Conservation (phyloP, 805 yeast genomes). For the Zygotorulaspora sp. region DNA sequence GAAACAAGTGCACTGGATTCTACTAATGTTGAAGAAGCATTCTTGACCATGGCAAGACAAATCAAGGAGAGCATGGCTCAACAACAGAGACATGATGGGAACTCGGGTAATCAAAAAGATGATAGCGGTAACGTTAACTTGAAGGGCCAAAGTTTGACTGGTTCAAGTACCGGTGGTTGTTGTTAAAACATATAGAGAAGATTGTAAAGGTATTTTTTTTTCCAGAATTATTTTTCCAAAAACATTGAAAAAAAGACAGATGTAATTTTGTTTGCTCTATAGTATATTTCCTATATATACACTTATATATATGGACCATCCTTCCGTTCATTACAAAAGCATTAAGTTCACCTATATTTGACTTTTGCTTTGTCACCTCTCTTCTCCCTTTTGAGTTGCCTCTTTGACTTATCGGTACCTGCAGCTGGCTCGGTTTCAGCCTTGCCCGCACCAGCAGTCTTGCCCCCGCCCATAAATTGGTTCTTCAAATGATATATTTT, state of each 20-base stretch:
- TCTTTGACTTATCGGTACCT: constrained; percentile 36
- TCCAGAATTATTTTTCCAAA: not conserved
- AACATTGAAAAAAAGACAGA: not conserved
- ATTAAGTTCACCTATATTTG: constrained; percentile 32
- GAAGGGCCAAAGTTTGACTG: constrained; percentile 59
- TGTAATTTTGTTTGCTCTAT: constrained; percentile 5
- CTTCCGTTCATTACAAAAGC: constrained; percentile 3
- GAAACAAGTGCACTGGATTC: constrained; percentile 95
- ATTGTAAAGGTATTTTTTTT: not conserved
- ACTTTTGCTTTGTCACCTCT: constrained; percentile 38
- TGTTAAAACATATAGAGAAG: constrained; percentile 35
- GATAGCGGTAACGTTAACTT: constrained; percentile 66
- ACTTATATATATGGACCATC: constrained; percentile 5
- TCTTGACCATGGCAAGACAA: constrained; percentile 97
- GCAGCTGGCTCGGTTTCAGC: constrained; percentile 6
- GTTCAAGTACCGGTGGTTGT: constrained; percentile 43
- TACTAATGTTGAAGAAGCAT: constrained; percentile 97
- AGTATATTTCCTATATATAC: constrained; percentile 8
- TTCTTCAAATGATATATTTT: constrained; percentile 38
- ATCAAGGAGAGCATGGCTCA: constrained; percentile 92
- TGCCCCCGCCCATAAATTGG: constrained; percentile 15
- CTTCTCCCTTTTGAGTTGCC: constrained; percentile 40
- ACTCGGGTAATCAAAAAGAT: constrained; percentile 25
- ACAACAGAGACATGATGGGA: constrained; percentile 41
- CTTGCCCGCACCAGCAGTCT: not conserved